Conservation (phyloP, 352 stramenopile species). For the Phytophthora multivora region DNA sequence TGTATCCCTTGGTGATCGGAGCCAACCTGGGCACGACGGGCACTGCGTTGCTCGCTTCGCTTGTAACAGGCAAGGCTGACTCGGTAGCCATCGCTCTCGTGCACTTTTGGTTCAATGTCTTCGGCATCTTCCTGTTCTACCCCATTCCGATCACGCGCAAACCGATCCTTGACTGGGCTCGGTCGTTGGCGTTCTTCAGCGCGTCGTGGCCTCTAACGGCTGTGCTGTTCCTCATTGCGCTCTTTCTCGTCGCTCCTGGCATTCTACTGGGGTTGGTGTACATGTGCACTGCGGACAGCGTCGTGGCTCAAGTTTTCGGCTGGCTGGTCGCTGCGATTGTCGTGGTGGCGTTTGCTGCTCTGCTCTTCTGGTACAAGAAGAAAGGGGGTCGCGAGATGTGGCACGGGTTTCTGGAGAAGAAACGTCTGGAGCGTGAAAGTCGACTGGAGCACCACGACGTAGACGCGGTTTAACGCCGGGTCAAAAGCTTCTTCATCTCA, state of each 20-base stretch:
- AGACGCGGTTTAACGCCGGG: not conserved
- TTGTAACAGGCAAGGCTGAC: constrained; percentile 73
- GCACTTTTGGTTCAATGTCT: constrained; percentile 92
- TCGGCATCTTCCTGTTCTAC: constrained; percentile 89
- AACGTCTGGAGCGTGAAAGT: constrained; percentile 36
- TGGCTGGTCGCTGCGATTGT: constrained; percentile 33
- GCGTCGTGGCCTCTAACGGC: constrained; percentile 51
- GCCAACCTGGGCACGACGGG: constrained; percentile 92
- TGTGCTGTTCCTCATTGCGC: constrained; percentile 43
- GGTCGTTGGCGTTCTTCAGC: constrained; percentile 57
- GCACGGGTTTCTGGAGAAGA: constrained; percentile 44
- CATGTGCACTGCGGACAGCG: constrained; percentile 44
- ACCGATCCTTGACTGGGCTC: constrained; percentile 73
- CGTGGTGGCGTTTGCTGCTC: constrained; percentile 7
- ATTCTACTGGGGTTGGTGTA: constrained; percentile 49
- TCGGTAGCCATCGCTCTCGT: constrained; percentile 84
- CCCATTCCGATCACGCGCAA: constrained; percentile 82
- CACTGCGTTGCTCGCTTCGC: constrained; percentile 78
- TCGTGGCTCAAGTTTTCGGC: constrained; percentile 27
- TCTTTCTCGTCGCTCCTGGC: constrained; percentile 45
- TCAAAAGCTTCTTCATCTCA: not conserved
- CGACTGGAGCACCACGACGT: not conserved
- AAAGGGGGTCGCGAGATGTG: constrained; percentile 36
- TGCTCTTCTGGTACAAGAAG: constrained; percentile 45
- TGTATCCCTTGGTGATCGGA: constrained; percentile 90